Percentiles rank a stretch among this genome's conserved stretches.
Conservation (phyloP, 2,329 filamentous ascomycete genomes). For the Simplicillium sp. region DNA sequence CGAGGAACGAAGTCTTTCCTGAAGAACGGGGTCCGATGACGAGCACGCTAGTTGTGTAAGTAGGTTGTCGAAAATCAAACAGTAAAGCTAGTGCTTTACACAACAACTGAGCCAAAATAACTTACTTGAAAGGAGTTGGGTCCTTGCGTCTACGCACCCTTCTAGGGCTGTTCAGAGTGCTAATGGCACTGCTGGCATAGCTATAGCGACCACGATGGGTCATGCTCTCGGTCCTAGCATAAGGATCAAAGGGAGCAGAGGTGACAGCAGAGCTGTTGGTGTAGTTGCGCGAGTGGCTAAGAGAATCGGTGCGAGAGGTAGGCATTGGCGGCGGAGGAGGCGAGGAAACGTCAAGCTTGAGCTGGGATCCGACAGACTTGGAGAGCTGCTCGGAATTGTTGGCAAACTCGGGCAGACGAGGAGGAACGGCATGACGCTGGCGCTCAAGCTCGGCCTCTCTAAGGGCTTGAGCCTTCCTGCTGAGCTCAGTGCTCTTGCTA, state of each 20-base stretch:
- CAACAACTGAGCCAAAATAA: constrained; percentile 17
- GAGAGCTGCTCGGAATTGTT: constrained; percentile 35
- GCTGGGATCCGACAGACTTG: constrained; percentile 39
- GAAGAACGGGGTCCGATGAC: constrained; percentile 80
- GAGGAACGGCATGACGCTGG: constrained; percentile 36
- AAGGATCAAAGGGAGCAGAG: constrained; percentile 54
- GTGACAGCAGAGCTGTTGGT: constrained; percentile 34
- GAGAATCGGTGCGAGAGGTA: constrained; percentile 15
- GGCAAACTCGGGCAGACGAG: constrained; percentile 42
- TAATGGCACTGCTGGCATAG: constrained; percentile 86
- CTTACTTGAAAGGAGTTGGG: constrained; percentile 96
- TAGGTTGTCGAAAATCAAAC: constrained; percentile 6
- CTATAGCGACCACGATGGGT: constrained; percentile 92
- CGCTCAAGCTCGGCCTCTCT: constrained; percentile 41
- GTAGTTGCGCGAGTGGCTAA: constrained; percentile 28
- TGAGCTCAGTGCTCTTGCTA: constrained; percentile 57
- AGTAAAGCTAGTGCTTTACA: background rate
- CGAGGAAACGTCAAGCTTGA: constrained; percentile 51
- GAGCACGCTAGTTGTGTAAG: constrained; percentile 55
- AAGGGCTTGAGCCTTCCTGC: constrained; percentile 49
- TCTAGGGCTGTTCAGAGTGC: constrained; percentile 85
- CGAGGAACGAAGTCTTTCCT: constrained; percentile 94
- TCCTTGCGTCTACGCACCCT: constrained; percentile 91
- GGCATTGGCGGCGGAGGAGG: constrained; percentile 24
- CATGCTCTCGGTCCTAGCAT: constrained; percentile 86